Percentiles rank a stretch among this genome's conserved stretches.
Conservation (phyloP, 805 yeast genomes). For the Ogataea neopini region DNA sequence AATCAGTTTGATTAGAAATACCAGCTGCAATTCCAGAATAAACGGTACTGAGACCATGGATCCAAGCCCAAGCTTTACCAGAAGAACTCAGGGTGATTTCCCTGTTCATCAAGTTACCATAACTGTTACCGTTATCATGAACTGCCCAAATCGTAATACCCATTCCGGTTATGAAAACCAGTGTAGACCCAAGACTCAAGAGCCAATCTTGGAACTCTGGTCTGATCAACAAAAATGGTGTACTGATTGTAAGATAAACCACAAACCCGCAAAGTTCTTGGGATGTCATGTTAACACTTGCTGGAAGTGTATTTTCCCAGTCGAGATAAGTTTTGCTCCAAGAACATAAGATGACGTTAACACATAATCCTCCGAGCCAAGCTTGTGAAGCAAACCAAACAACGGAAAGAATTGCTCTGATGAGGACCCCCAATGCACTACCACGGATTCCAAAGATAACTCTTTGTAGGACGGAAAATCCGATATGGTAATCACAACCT, state of each 20-base stretch:
- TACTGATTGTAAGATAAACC: slow-evolving; percentile 45
- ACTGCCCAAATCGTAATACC: slow-evolving; percentile 37
- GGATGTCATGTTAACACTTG: slow-evolving; percentile 40
- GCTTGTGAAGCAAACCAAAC: slow-evolving; percentile 51
- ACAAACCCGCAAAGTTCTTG: slow-evolving; percentile 45
- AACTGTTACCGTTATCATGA: slow-evolving; percentile 32
- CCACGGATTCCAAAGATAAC: slow-evolving; percentile 50
- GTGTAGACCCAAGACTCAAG: slow-evolving; percentile 6
- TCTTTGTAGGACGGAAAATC: slow-evolving; percentile 47
- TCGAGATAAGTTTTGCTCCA: slow-evolving; percentile 40
- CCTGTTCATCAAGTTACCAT: slow-evolving; percentile 25
- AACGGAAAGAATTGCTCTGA: slow-evolving; percentile 45
- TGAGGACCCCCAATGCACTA: slow-evolving; percentile 42
- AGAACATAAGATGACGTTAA: slow-evolving; percentile 39
- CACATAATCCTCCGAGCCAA: slow-evolving; percentile 47
- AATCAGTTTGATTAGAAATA: slow-evolving; percentile 38
- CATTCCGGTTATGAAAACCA: slow-evolving; percentile 14
- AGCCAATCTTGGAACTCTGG: slow-evolving; percentile 38
- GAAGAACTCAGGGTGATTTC: slow-evolving; percentile 4
- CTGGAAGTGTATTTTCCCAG: slow-evolving; percentile 42
- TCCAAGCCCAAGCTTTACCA: slow-evolving; percentile 29
- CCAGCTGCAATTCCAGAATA: slow-evolving; percentile 42
- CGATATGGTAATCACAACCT: slow-evolving; percentile 52
- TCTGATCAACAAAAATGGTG: slow-evolving; percentile 42
- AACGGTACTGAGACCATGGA: slow-evolving; percentile 40